Conservation (phyloP, 257 asterid species). For the Nicotiana sylvestris region DNA sequence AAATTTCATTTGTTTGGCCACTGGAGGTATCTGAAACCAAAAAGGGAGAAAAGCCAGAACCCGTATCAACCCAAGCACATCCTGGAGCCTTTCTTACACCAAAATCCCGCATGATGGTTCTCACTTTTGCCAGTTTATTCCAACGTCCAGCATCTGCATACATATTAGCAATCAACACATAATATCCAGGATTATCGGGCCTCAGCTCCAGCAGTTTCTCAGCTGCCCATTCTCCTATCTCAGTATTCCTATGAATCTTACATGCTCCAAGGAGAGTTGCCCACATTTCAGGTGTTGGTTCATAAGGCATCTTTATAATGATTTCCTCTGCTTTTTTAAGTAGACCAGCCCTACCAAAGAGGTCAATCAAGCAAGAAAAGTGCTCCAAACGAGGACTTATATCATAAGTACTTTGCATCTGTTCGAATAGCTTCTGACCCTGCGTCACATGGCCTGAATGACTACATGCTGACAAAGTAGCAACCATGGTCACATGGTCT, state of each 20-base stretch:
- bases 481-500: constrained; percentile 71
- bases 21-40: constrained; percentile 58
- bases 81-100: constrained; percentile 84
- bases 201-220: constrained; percentile 60
- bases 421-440: constrained; percentile 53
- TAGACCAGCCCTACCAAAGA: constrained; percentile 78
- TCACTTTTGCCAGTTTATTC: constrained; percentile 61
- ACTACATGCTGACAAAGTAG: constrained; percentile 78
- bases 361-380: constrained; percentile 81
- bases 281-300: constrained; percentile 76
- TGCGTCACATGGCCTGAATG: constrained; percentile 75
- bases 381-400: constrained; percentile 63
- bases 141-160: constrained; percentile 79
- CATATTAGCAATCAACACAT: constrained; percentile 81
- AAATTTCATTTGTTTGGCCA: constrained; percentile 40
- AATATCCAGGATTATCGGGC: constrained; percentile 67
- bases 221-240: constrained; percentile 90
- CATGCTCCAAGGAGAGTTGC: constrained; percentile 91
- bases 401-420: constrained; percentile 53
- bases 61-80: constrained; percentile 73
- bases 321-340: constrained; percentile 53
- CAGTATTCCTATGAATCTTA: constrained; percentile 54
- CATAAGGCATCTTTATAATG: constrained; percentile 50
- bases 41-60: constrained; percentile 59
- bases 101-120: constrained; percentile 67